A percentile compares a stretch with the other conserved stretches of the same genome.
Conservation (phyloP, 768 basidiomycete genomes). For the Jaapia argillacea region DNA sequence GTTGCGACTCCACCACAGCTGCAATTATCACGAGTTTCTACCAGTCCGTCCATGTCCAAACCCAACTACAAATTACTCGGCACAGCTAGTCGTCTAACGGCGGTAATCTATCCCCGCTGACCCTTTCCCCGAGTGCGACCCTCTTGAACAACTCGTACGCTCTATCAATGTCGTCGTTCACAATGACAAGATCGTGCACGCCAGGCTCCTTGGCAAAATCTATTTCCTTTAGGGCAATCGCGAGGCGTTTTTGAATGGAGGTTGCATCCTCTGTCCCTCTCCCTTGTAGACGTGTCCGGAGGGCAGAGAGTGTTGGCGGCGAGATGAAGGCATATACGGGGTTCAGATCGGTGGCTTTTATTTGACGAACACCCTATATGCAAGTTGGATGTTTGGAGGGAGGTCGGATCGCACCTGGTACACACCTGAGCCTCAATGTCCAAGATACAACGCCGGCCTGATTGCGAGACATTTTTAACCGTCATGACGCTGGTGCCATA, state of each 20-base stretch:
- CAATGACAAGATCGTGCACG: slow-evolving; percentile 73
- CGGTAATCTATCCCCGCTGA: slow-evolving; percentile 57
- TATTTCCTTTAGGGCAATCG: slow-evolving; percentile 72
- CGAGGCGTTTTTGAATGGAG: slow-evolving; percentile 64
- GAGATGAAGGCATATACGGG: slow-evolving; percentile 90
- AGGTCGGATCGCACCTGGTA: slow-evolving; percentile 10
- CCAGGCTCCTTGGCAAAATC: slow-evolving; percentile 70
- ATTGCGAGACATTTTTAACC: slow-evolving; percentile 53
- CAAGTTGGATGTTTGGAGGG: slow-evolving; percentile 7
- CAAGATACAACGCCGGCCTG: slow-evolving; percentile 78
- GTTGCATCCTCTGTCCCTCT: slow-evolving; percentile 81
- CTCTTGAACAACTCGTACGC: slow-evolving; percentile 73
- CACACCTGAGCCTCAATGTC: slow-evolving; percentile 94
- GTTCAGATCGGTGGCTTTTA: slow-evolving; percentile 73
- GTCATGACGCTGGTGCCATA: slow-evolving; percentile 89
- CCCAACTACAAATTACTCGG: no score
- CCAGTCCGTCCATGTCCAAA: no score
- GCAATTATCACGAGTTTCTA: no score
- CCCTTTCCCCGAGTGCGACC: slow-evolving; percentile 62
- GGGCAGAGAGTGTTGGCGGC: slow-evolving; percentile 68
- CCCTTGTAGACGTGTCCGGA: slow-evolving; percentile 59
- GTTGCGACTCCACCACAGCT: no score
- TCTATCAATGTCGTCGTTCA: slow-evolving; percentile 83
- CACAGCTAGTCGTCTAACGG: slow-evolving; percentile 53
- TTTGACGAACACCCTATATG: slow-evolving; percentile 79